Conservation (phyloP, 2,329 filamentous ascomycete species). For the Ophiocordyceps camponoti-leonardi region DNA sequence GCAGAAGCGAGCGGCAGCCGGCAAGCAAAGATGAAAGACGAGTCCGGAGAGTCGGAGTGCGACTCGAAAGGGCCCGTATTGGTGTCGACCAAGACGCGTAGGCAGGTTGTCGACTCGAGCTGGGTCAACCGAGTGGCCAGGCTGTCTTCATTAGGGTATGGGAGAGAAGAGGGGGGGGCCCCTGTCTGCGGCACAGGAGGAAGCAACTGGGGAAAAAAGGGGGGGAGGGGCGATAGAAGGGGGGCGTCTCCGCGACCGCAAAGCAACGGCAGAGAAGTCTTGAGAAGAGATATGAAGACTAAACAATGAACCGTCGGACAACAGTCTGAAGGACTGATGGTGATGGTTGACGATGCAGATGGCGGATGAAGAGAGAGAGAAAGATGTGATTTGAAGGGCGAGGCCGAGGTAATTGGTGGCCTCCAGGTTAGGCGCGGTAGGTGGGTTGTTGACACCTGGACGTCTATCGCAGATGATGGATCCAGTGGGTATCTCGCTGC, state of each 20-base stretch:
- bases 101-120: slow-evolving; percentile 3
- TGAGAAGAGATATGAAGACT: background rate
- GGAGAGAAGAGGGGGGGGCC: slow-evolving; percentile 1
- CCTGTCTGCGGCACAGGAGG: slow-evolving; percentile 5
- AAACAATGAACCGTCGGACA: background rate
- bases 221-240: background rate
- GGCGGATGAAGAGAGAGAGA: too few relatives aligned
- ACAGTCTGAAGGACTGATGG: background rate
- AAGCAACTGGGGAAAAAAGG: slow-evolving; percentile 4
- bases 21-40: background rate
- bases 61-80: background rate
- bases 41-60: background rate
- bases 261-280: background rate
- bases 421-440: background rate
- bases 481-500: too few relatives aligned
- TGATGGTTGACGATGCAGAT: background rate
- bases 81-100: background rate
- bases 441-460: background rate
- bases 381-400: background rate
- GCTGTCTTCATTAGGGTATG: slow-evolving; percentile 10
- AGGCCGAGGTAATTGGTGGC: background rate
- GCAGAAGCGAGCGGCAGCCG: background rate
- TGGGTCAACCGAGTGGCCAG: slow-evolving; percentile 14
- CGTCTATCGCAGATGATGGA: too few relatives aligned
- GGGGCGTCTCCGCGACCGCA: background rate